Evolutionary conservation across 23 red algal genomes (phyloP).

Genomic region (Cyanidioschyzon merolae): DNA sequence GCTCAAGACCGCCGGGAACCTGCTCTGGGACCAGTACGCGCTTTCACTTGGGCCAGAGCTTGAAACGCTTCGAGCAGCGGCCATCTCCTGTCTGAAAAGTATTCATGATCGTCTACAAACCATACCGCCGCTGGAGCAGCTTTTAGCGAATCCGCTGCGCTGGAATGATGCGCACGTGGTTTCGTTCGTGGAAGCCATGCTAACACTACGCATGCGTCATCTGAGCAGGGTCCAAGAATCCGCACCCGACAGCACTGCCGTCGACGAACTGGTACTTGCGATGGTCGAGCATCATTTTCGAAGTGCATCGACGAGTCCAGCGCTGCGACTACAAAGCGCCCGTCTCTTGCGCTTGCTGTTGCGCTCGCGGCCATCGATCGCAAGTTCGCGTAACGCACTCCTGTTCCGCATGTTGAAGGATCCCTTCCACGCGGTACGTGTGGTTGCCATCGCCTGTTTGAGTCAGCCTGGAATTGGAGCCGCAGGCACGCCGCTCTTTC

Average conservation of each 20-base stretch:
- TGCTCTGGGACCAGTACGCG: conserved; percentile 15
- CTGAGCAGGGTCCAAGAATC: background rate
- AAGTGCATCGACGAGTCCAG: background rate
- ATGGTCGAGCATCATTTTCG: background rate
- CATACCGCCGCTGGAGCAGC: background rate
- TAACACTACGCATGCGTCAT: background rate
- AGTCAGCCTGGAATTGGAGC: background rate
- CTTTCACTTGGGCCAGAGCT: background rate
- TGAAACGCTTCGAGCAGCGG: background rate
- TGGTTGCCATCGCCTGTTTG: background rate
- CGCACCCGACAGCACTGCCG: background rate
- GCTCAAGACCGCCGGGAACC: background rate
- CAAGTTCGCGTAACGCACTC: background rate
- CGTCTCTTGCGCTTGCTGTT: background rate
- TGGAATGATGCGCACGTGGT: conserved; percentile 7
- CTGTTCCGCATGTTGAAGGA: background rate
- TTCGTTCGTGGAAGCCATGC: background rate
- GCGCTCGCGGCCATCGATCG: background rate
- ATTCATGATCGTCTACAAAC: background rate
- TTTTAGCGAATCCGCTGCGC: background rate
- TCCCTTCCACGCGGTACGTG: background rate
- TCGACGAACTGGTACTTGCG: background rate
- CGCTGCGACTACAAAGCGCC: background rate
- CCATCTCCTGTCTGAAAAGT: background rate
- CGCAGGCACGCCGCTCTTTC: background rate